Evolutionary conservation across 331 rosid genomes (phyloP).

Genomic region (Erythrophleum ivorense): DNA sequence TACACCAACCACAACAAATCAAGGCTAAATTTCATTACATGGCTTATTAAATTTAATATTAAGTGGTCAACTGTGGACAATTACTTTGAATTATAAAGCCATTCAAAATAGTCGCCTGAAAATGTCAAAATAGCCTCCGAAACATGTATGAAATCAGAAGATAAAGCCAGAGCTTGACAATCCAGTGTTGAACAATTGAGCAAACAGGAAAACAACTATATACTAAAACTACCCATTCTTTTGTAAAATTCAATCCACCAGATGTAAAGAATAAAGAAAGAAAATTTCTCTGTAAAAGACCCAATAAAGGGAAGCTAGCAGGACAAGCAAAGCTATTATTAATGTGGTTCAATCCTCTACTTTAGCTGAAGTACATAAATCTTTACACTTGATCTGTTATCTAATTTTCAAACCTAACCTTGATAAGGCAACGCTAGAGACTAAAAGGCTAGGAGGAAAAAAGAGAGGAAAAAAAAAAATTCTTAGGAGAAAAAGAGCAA

Average conservation of each 20-base stretch:
- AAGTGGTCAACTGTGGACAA: conserved; percentile 33
- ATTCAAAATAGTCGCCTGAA: conserved; percentile 40
- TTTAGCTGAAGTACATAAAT: background rate
- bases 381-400: background rate
- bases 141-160: conserved; percentile 27
- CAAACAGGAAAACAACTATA: background rate
- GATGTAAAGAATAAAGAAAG: background rate
- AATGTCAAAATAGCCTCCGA: conserved; percentile 1
- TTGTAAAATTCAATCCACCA: background rate
- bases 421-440: conserved; percentile 9
- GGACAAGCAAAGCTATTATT: background rate
- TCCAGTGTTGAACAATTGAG: conserved; percentile 1
- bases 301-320: background rate
- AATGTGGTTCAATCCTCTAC: conserved; percentile 20
- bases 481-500: background rate
- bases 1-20: conserved; percentile 24
- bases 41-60: conserved; percentile 20
- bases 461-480: background rate
- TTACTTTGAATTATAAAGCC: conserved; percentile 33
- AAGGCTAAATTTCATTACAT: conserved; percentile 10
- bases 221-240: background rate
- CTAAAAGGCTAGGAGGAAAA: background rate
- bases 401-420: background rate
- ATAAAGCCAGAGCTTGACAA: conserved; percentile 29
- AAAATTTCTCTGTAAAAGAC: background rate